Evolutionary conservation across 2,329 filamentous ascomycete genomes (phyloP), one percentile per base, ranked within the genome.

Genomic region (Alternaria sp.): DNA sequence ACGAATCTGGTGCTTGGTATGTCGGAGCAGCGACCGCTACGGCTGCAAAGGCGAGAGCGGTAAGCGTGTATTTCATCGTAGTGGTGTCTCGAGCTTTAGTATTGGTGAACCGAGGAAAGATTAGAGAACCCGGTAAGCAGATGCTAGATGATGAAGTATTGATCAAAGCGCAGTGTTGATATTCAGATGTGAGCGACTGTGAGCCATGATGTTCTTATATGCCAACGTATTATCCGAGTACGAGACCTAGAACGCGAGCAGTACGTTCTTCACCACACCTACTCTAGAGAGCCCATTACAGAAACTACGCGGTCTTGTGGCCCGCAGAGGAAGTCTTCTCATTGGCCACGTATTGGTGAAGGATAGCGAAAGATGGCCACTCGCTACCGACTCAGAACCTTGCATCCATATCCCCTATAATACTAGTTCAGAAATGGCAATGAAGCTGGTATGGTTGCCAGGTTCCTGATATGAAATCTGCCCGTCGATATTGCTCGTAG

Each of bases 61-160:
- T 33, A 55, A 70, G 48, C 40, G 61, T 62, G 59, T 61, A 67
- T 61, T 72, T 74, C 72, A 74, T 74, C 39, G 37, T 66, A 36
- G 13, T 40, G 34, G 17, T 46, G 13, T 34, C 39, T 17, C 28
- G 11, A 48, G n/a, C 40, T 3, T 9, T 58, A 24, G 48, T 51
- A 34, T 26, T 44, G 39, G 6, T 8, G 33, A 29, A 45, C 11
- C 0, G 2, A 13, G 24, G 13, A 26, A 21, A 28, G 11, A 11
- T n/a, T 13, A 28, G 4, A 36, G 8, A 40, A 24, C 2, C 21
- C 48, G 54, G 13, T 23, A 33, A 41, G 33, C 1, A 21, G 3
- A 5, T n/a, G 2, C 17, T n/a, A 26, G 26, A 7, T 17, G n/a
- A 28, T 2, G 33, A 36, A 3, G 13, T 46, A 5, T 13, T 48